These are phyloP conservation scores for Gamarada debralockiae DNA, from an alignment of 495 filamentous ascomycete genomes.

Conservation along the genomic window DNA sequence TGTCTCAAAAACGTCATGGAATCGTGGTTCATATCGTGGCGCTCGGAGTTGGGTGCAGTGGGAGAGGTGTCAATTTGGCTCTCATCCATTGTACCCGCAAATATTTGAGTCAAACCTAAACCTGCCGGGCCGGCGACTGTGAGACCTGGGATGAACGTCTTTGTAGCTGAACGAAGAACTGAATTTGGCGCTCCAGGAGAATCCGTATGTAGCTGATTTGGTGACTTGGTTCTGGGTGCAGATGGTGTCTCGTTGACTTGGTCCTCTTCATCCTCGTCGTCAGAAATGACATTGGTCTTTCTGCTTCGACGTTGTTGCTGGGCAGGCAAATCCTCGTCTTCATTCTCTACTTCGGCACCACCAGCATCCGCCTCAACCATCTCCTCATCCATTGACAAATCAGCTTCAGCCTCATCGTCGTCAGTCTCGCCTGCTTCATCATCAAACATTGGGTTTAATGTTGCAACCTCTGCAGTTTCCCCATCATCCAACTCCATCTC, in stretches of 20 bases:
- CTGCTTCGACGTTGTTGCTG: conserved; percentile 29
- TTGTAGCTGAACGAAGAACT: conserved; percentile 51
- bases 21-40: conserved; percentile 17
- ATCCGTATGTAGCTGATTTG: conserved; percentile 19
- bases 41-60: background rate
- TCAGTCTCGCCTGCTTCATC: conserved; percentile 40
- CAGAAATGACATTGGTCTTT: conserved; percentile 43
- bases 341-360: conserved; percentile 22
- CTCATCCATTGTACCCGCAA: conserved; percentile 85
- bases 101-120: conserved; percentile 84
- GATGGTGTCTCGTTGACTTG: conserved; percentile 46
- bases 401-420: conserved; percentile 32
- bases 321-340: conserved; percentile 22
- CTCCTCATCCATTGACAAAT: conserved; percentile 20
- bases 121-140: conserved; percentile 51
- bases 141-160: conserved; percentile 57
- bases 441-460: conserved; percentile 26
- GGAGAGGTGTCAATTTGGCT: conserved; percentile 21
- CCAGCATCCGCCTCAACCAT: conserved; percentile 13
- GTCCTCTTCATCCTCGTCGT: conserved; percentile 68
- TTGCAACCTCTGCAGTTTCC: conserved; percentile 31
- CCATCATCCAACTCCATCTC: conserved; percentile 45
- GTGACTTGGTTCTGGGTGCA: conserved; percentile 37
- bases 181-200: conserved; percentile 48
- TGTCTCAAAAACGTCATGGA: conserved; percentile 45